Percentiles rank a stretch among this genome's conserved stretches.
Conservation (phyloP, 2,329 filamentous ascomycete genomes). For the Arthrinium phaeospermum region DNA sequence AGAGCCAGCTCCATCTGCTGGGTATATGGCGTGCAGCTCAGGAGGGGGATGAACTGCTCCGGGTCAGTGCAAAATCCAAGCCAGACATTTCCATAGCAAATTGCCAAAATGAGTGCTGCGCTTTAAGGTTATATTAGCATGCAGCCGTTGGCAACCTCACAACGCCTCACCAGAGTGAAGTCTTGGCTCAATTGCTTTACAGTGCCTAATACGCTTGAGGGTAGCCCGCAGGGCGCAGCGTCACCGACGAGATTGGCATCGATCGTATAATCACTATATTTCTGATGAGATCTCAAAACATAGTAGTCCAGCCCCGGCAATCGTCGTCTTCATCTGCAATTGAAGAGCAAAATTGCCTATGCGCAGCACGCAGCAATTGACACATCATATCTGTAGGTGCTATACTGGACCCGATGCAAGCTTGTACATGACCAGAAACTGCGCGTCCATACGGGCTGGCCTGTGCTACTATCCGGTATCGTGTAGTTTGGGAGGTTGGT, state of each 20-base stretch:
- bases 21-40: not conserved
- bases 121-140: not conserved
- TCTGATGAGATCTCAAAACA: not conserved
- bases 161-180: not conserved
- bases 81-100: not conserved
- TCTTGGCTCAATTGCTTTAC: not conserved
- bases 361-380: not conserved
- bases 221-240: not conserved
- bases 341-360: not conserved
- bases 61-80: not conserved
- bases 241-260: not conserved
- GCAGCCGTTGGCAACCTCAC: not conserved
- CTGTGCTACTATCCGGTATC: not conserved
- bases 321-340: not conserved
- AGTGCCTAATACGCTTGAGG: too few species aligned
- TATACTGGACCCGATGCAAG: not conserved
- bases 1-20: not conserved
- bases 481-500: conserved; percentile 3
- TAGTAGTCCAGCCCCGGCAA: not conserved
- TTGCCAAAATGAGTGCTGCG: not conserved
- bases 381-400: not conserved
- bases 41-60: not conserved
- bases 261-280: not conserved
- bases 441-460: not conserved
- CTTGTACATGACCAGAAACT: not conserved